Conservation (phyloP, 192 early-diverging fungal genomes). For the Coemansia sp. region DNA sequence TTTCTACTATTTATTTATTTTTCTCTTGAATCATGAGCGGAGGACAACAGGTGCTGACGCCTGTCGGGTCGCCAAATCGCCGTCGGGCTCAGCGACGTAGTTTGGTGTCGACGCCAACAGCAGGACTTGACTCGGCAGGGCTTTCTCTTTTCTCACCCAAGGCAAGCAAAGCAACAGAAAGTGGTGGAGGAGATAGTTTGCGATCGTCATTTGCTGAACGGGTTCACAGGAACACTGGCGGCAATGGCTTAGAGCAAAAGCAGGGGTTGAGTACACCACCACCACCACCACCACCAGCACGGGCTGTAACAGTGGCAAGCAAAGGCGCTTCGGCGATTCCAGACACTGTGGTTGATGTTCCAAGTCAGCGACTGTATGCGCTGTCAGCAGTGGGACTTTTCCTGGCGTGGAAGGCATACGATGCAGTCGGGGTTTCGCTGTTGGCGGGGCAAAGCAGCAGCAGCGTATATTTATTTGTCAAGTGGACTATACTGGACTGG, state of each 20-base stretch:
- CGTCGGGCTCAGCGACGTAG: slow-evolving; percentile 23
- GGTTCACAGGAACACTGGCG: slow-evolving; percentile 37
- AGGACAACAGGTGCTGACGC: slow-evolving; percentile 28
- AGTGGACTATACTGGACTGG: slow-evolving; percentile 41
- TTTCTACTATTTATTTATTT: not conserved
- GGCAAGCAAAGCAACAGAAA: not conserved
- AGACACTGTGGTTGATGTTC: slow-evolving; percentile 26
- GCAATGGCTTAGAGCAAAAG: not conserved
- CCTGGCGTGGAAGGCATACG: slow-evolving; percentile 42
- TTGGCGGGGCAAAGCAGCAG: slow-evolving; percentile 21
- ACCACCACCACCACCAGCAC: not conserved
- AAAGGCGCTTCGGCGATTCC: slow-evolving; percentile 33
- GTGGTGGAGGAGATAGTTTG: not conserved
- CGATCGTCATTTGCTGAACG: slow-evolving; percentile 44
- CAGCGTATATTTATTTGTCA: slow-evolving; percentile 33
- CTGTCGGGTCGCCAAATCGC: slow-evolving; percentile 41
- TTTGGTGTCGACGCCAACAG: not conserved
- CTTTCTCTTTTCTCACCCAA: slow-evolving; percentile 7
- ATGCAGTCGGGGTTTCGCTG: slow-evolving; percentile 17
- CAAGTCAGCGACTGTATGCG: slow-evolving; percentile 45
- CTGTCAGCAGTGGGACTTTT: slow-evolving; percentile 16
- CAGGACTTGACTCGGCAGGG: slow-evolving; percentile 16
- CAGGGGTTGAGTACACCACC: slow-evolving; percentile 1
- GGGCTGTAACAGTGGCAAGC: not conserved
- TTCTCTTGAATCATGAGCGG: slow-evolving; percentile 3